A percentile compares a stretch with the other conserved stretches of the same genome.
Evolutionary conservation across 2,329 filamentous ascomycete genomes (phyloP).

Genomic region (Capronia americana): DNA sequence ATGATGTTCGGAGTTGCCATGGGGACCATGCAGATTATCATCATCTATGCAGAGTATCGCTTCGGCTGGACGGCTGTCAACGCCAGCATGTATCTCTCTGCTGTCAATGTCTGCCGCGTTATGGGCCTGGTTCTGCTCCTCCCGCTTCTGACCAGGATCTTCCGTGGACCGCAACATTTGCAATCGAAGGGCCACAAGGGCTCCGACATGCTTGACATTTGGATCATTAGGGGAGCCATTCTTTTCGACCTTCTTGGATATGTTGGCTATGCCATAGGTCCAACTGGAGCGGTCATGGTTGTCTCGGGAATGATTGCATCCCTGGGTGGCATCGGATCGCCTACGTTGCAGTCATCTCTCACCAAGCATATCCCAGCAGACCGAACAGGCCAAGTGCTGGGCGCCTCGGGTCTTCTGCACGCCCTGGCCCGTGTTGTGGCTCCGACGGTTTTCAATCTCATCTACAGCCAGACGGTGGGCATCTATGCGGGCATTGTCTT

Average conservation of each 20-base stretch:
- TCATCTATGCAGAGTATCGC: slow-evolving; percentile 80
- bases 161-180: slow-evolving; percentile 58
- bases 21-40: slow-evolving; percentile 78
- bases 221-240: slow-evolving; percentile 75
- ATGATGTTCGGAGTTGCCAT: slow-evolving; percentile 82
- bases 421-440: slow-evolving; percentile 78
- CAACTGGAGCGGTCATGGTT: slow-evolving; percentile 69
- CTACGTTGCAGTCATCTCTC: slow-evolving; percentile 80
- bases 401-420: slow-evolving; percentile 84
- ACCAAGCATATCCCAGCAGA: slow-evolving; percentile 91
- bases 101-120: slow-evolving; percentile 79
- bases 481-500: slow-evolving; percentile 83
- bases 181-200: slow-evolving; percentile 64
- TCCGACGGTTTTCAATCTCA: slow-evolving; percentile 81
- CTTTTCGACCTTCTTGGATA: slow-evolving; percentile 78
- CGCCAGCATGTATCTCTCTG: slow-evolving; percentile 78
- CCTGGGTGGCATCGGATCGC: slow-evolving; percentile 82
- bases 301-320: slow-evolving; percentile 74
- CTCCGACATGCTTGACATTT: slow-evolving; percentile 78
- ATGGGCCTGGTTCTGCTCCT: slow-evolving; percentile 75
- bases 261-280: slow-evolving; percentile 73
- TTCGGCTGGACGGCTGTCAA: slow-evolving; percentile 86
- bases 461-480: slow-evolving; percentile 82
- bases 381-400: slow-evolving; percentile 83
- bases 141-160: slow-evolving; percentile 76